Evolutionary conservation across 2,329 filamentous ascomycete genomes (phyloP), one percentile per base, ranked within the genome.

Genomic region (Cercospora zeae-maydis): DNA sequence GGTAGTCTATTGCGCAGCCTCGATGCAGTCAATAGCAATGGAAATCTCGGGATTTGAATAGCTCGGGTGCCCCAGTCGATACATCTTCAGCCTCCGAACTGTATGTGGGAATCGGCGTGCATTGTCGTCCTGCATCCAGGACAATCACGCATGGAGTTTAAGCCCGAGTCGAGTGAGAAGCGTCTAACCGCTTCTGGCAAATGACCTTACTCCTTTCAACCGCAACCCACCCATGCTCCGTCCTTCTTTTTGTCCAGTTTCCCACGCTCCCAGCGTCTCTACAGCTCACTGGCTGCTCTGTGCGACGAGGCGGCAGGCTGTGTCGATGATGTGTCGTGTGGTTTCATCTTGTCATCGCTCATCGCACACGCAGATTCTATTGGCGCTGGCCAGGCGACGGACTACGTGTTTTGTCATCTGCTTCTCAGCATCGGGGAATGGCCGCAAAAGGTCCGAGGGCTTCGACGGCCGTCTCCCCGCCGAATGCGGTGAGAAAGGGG

Each of bases 401-500:
- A 54, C n/a, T n/a, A 19, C 39, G 21, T 24, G 30, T 34, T 8
- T 51, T 54, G 49, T 61, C 49, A 61, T 47, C 49, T 36, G 16
- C 36, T 30, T 14, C 33, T 45, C 53, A 57, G n/a, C 59, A 11
- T 56, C 9, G 49, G 51, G 53, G 42, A 49, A 49, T 53, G 39
- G 39, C 52, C 52, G 57, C 16, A 63, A 34, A 56, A 56, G 57
- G 51, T 63, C 61, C 61, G 61, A 60, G 47, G 34, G 39, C 45
- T 52, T 30, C 39, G 51, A 30, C 51, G 27, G 14, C 37, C 49
- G 31, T 53, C 21, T 30, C 19, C 56, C 49, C 31, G 34, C 14
- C 39, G 7, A 30, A 4, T 39, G 33, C 19, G 42, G 24, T 45
- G 31, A 49, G 33, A 45, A 49, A 16, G 36, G 24, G 24, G 49